Conservation (phyloP, 2,329 filamentous ascomycete species). For the Berkeleyomyces basicola region DNA sequence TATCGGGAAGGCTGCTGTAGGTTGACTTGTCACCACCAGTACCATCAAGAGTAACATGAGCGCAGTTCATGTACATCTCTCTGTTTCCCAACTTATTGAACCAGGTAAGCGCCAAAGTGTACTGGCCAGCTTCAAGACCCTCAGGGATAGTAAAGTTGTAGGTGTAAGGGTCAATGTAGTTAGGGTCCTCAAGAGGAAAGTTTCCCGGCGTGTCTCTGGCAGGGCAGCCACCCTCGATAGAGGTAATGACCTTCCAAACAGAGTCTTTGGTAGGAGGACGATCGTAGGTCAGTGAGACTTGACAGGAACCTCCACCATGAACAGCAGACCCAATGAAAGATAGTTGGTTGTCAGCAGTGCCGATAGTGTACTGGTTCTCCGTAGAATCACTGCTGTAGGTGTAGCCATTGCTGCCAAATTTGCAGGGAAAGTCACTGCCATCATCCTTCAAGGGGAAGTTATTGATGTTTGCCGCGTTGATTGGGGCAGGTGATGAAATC, state of each 20-base stretch:
- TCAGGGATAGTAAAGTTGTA: conserved; percentile 59
- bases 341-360: conserved; percentile 39
- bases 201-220: conserved; percentile 41
- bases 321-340: conserved; percentile 54
- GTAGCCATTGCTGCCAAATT: conserved; percentile 30
- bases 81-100: conserved; percentile 84
- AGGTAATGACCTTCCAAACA: conserved; percentile 79
- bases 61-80: conserved; percentile 98
- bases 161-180: conserved; percentile 29
- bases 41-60: conserved; percentile 50
- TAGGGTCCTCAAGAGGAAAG: conserved; percentile 29
- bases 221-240: conserved; percentile 73
- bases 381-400: neutral
- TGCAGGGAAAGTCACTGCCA: conserved; percentile 71
- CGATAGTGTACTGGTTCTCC: conserved; percentile 46
- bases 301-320: conserved; percentile 87
- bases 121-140: conserved; percentile 57
- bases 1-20: conserved; percentile 47
- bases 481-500: conserved; percentile 53
- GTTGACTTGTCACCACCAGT: conserved; percentile 31
- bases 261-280: conserved; percentile 45
- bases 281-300: conserved; percentile 74
- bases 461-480: conserved; percentile 23
- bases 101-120: conserved; percentile 84
- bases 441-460: conserved; percentile 46